phyloP scores from a whole-genome alignment of 306 rosid genomes.

The Quercus ilex region DNA sequence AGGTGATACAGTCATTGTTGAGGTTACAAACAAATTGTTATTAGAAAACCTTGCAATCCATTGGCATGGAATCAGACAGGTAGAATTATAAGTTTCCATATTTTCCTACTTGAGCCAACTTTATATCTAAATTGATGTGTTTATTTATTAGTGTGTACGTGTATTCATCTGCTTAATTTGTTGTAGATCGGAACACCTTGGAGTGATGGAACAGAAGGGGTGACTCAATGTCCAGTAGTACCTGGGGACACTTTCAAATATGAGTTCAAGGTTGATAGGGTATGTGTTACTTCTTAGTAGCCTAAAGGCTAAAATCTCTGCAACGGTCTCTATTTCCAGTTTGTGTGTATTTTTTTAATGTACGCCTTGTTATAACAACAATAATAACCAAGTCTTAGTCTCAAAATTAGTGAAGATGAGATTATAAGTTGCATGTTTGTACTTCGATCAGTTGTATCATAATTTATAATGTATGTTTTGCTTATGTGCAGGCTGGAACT shows the following conservation, averaged over 20 bases:
- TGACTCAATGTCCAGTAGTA: conserved; percentile 71
- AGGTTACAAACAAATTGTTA: conserved; percentile 53
- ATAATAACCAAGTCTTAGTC: neutral
- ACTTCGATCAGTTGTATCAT: neutral
- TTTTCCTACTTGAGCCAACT: neutral
- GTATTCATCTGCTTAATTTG: neutral
- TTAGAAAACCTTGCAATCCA: conserved; percentile 83
- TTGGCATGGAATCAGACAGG: conserved; percentile 98
- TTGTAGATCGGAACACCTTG: conserved; percentile 83
- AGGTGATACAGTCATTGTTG: conserved; percentile 74
- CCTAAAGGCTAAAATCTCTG: neutral
- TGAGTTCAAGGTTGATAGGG: conserved; percentile 80
- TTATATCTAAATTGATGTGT: too few relatives aligned
- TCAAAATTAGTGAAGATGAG: too few relatives aligned
- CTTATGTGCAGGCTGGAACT: conserved; percentile 65
- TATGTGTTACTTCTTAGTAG: conserved; percentile 15
- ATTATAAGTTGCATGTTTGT: too few relatives aligned
- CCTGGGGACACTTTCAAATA: conserved; percentile 82
- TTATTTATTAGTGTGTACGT: neutral
- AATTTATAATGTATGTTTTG: neutral
- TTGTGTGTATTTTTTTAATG: neutral
- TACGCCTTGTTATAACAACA: too few relatives aligned
- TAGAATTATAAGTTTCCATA: neutral
- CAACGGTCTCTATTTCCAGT: neutral
- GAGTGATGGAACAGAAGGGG: conserved; percentile 95